phyloP scores from a whole-genome alignment of 2,329 filamentous ascomycete genomes.

The Thermothelomyces thermophilus region DNA sequence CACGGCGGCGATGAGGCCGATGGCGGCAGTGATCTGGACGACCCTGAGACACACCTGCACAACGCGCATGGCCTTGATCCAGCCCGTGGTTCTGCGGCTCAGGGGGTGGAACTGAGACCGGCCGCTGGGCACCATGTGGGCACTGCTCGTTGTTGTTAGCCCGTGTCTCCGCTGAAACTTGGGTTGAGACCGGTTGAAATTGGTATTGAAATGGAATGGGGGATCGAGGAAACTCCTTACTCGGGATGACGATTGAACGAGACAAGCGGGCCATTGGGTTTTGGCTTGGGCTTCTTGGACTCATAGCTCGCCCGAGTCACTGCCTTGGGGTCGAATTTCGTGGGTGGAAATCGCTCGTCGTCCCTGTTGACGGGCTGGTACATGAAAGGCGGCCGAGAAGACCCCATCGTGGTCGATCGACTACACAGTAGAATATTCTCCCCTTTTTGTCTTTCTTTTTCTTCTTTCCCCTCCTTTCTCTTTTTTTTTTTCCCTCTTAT shows the following conservation, averaged over 20 bases:
- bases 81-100: conserved; percentile 61
- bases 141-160: conserved; percentile 30
- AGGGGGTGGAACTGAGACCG: conserved; percentile 59
- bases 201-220: neutral
- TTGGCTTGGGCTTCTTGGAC: conserved; percentile 53
- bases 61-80: conserved; percentile 62
- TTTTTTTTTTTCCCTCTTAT: no score
- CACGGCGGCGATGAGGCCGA: conserved; percentile 70
- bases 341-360: conserved; percentile 48
- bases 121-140: conserved; percentile 58
- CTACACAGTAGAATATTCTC: no score
- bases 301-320: conserved; percentile 73
- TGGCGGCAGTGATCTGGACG: conserved; percentile 59
- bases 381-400: conserved; percentile 55
- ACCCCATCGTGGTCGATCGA: conserved; percentile 27
- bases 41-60: conserved; percentile 63
- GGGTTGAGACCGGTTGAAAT: no score
- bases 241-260: conserved; percentile 84
- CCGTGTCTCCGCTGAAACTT: neutral
- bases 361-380: conserved; percentile 53
- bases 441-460: no score
- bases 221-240: conserved; percentile 40
- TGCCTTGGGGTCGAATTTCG: conserved; percentile 77
- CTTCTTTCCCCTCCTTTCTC: no score
- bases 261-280: conserved; percentile 68